These are phyloP conservation scores for Poa annua DNA, from an alignment of 176 grass and related monocot genomes.

Conservation along the genomic window DNA sequence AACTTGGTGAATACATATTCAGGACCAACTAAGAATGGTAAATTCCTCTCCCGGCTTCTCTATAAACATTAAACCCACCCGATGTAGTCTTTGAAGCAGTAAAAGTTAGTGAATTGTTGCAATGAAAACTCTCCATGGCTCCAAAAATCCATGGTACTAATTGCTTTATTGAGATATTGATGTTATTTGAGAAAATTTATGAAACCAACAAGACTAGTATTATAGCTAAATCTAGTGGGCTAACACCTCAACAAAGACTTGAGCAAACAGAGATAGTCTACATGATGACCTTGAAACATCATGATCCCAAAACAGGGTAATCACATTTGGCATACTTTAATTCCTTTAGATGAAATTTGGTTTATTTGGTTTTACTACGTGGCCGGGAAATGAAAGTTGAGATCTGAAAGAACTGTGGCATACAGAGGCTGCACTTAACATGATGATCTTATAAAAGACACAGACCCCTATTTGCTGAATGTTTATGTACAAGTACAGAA, in stretches of 20 bases:
- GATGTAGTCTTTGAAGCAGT: neutral
- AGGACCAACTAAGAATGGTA: too few relatives aligned
- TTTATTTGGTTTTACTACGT: conserved; percentile 16
- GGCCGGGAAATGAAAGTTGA: neutral
- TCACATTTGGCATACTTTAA: conserved; percentile 23
- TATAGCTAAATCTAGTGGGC: neutral
- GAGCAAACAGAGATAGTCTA: neutral
- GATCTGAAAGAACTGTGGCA: neutral
- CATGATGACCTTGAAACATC: neutral
- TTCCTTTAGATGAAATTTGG: conserved; percentile 17
- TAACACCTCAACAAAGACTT: neutral
- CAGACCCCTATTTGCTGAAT: conserved; percentile 8
- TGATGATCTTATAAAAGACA: neutral
- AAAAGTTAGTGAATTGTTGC: neutral
- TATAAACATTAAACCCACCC: neutral
- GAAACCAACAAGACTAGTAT: neutral
- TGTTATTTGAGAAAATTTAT: neutral
- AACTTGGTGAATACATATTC: neutral
- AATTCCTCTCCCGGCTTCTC: neutral
- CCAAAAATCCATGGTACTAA: neutral
- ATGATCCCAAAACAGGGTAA: neutral
- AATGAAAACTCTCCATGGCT: conserved; percentile 16
- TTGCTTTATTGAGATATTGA: neutral
- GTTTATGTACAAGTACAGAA: conserved; percentile 13
- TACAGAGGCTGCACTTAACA: neutral